These are phyloP conservation scores for Backusella liffmaniae DNA, from an alignment of 192 early-diverging fungal species.

Conservation along the genomic window DNA sequence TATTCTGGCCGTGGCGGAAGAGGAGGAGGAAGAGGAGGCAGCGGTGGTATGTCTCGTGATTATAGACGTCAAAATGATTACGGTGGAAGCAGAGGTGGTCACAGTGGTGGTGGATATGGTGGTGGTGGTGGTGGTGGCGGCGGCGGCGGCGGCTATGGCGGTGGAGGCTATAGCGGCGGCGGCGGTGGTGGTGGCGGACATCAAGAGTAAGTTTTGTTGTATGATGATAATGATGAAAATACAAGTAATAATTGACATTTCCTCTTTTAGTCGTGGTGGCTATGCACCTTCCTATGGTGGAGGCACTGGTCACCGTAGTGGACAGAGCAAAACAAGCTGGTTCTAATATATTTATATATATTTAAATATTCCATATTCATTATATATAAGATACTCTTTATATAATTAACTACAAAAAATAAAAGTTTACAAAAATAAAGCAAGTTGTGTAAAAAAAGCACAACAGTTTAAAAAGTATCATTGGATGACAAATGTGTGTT, in stretches of 20 bases:
- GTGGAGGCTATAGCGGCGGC: neutral
- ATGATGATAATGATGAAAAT: too few relatives aligned
- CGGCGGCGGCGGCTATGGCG: neutral
- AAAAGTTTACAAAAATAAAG: too few relatives aligned
- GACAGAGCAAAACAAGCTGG: slow-evolving; percentile 44
- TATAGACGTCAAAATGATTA: slow-evolving; percentile 17
- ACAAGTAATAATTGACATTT: too few relatives aligned
- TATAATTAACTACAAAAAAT: neutral
- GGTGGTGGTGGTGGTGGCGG: neutral
- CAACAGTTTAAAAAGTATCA: too few relatives aligned
- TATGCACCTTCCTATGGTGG: slow-evolving; percentile 12
- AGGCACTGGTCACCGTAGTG: slow-evolving; percentile 23
- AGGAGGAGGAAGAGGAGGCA: slow-evolving; percentile 29
- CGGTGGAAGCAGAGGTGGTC: slow-evolving; percentile 23
- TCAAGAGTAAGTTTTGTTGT: neutral
- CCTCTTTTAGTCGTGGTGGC: neutral
- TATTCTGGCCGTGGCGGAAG: slow-evolving; percentile 19
- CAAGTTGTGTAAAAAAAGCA: too few relatives aligned
- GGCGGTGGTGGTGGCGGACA: neutral
- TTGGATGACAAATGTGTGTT: neutral
- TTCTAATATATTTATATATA: slow-evolving; percentile 25
- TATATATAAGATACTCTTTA: neutral
- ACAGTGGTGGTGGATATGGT: neutral
- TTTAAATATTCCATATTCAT: too few relatives aligned
- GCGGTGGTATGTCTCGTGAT: slow-evolving; percentile 13